A percentile compares a stretch with the other conserved stretches of the same genome.
phyloP scores from a whole-genome alignment of 1,284 basidiomycete species.

The Tetrapyrgos nigripes region DNA sequence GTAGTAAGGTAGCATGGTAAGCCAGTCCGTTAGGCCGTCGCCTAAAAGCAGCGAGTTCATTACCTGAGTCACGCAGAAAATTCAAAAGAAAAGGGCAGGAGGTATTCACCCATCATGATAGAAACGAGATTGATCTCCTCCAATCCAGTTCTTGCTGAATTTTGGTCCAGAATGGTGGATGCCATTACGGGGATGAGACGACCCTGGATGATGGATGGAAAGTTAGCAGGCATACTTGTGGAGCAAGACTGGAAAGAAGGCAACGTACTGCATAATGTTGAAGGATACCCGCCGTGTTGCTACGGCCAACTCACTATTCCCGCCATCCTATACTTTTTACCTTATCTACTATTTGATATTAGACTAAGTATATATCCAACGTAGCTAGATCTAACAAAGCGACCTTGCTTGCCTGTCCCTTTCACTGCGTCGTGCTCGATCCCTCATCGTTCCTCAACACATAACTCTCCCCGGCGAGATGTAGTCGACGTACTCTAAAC shows the following conservation, averaged over 20 bases:
- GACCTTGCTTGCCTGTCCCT: too few species aligned
- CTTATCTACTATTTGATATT: too few species aligned
- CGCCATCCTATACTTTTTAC: too few species aligned
- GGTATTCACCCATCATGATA: constrained; percentile 74
- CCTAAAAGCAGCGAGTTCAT: constrained; percentile 61
- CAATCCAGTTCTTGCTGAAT: constrained; percentile 64
- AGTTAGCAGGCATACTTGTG: constrained; percentile 12
- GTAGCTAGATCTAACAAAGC: too few species aligned
- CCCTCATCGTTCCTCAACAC: constrained; percentile 57
- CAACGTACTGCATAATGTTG: constrained; percentile 46
- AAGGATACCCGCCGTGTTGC: too few species aligned
- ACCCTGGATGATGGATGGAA: constrained; percentile 50
- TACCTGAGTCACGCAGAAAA: not conserved
- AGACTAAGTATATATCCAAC: too few species aligned
- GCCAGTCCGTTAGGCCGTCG: constrained; percentile 59
- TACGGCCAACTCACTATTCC: too few species aligned
- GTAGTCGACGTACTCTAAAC: constrained; percentile 71
- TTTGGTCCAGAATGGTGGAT: constrained; percentile 81
- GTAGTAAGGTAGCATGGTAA: constrained; percentile 47
- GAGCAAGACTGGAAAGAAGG: not conserved
- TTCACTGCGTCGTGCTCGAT: too few species aligned
- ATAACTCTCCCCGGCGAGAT: constrained; percentile 81
- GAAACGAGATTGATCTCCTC: constrained; percentile 82
- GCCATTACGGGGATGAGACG: constrained; percentile 88
- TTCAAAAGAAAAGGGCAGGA: not conserved